Conservation (phyloP, 108 stramenopile genomes). For the Aurantiochytrium sp. region DNA sequence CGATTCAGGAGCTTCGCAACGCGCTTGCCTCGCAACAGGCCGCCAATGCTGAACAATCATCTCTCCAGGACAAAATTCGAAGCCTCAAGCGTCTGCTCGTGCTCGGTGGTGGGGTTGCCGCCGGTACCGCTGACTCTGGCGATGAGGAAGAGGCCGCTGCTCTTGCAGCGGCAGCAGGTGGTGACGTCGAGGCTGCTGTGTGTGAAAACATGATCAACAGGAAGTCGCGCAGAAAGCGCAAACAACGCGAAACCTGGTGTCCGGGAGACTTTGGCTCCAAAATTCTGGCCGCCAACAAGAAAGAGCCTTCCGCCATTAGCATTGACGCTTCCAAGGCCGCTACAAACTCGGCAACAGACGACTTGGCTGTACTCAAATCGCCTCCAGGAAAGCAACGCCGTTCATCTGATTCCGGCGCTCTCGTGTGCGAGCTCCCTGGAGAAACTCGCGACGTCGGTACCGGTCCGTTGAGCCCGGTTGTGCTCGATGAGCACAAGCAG, state of each 20-base stretch:
- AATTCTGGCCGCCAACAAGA: background rate
- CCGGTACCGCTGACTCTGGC: background rate
- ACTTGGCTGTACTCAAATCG: background rate
- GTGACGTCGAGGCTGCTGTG: background rate
- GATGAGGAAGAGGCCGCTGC: background rate
- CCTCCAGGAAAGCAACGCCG: background rate
- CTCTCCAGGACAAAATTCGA: background rate
- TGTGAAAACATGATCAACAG: background rate
- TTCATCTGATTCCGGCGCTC: background rate
- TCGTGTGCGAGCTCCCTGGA: background rate
- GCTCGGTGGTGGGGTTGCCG: background rate
- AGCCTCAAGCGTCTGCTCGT: background rate
- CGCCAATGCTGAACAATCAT: background rate
- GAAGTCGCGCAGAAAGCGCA: background rate
- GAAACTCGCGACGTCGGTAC: background rate
- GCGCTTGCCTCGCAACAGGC: background rate
- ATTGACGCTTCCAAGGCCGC: too few relatives aligned
- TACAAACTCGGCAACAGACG: background rate
- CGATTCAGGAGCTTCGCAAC: background rate
- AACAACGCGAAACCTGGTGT: conserved; percentile 8
- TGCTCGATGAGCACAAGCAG: background rate
- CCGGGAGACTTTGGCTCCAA: background rate
- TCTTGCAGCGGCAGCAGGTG: background rate
- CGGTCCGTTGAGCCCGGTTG: background rate
- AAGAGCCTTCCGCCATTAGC: too few relatives aligned